Evolutionary conservation across 495 filamentous ascomycete genomes (phyloP).

Genomic region (Daldinia grandis): DNA sequence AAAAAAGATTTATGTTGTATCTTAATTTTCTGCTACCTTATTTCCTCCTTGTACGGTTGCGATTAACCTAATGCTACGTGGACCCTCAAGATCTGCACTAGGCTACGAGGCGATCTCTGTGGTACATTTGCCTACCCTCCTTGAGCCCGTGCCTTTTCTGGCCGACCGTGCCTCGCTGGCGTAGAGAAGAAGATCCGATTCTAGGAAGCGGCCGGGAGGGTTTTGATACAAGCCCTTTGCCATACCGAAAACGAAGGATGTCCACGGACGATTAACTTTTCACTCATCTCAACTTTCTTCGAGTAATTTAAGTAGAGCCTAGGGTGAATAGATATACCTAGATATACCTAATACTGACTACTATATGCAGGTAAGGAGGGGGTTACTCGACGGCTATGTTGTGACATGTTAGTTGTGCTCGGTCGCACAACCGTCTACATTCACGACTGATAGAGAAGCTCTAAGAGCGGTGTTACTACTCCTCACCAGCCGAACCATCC

Average conservation of each 20-base stretch:
- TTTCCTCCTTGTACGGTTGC: slow-evolving; percentile 14
- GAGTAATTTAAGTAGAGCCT: slow-evolving; percentile 7
- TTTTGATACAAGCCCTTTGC: slow-evolving; percentile 14
- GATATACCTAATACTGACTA: slow-evolving; percentile 11
- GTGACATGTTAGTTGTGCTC: slow-evolving; percentile 17
- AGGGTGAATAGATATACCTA: slow-evolving; percentile 4
- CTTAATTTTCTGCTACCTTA: slow-evolving; percentile 23
- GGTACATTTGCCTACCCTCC: slow-evolving; percentile 18
- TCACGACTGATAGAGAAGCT: slow-evolving; percentile 14
- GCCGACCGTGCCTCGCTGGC: neutral
- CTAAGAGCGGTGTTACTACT: slow-evolving; percentile 17
- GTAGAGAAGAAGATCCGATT: slow-evolving; percentile 5
- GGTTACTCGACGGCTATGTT: slow-evolving; percentile 28
- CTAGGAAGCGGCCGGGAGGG: neutral
- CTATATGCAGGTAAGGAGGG: neutral
- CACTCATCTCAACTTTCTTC: slow-evolving; percentile 7
- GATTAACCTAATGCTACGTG: slow-evolving; percentile 27
- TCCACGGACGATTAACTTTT: neutral
- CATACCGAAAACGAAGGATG: neutral
- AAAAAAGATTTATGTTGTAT: slow-evolving; percentile 13
- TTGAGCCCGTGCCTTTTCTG: slow-evolving; percentile 2
- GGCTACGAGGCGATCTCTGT: slow-evolving; percentile 38
- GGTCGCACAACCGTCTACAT: slow-evolving; percentile 20
- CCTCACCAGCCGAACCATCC: slow-evolving; percentile 10
- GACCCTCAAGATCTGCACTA: slow-evolving; percentile 33